Evolutionary conservation across 495 filamentous ascomycete species (phyloP), one percentile per base, ranked within the genome.

Genomic region (Bacidia gigantensis): DNA sequence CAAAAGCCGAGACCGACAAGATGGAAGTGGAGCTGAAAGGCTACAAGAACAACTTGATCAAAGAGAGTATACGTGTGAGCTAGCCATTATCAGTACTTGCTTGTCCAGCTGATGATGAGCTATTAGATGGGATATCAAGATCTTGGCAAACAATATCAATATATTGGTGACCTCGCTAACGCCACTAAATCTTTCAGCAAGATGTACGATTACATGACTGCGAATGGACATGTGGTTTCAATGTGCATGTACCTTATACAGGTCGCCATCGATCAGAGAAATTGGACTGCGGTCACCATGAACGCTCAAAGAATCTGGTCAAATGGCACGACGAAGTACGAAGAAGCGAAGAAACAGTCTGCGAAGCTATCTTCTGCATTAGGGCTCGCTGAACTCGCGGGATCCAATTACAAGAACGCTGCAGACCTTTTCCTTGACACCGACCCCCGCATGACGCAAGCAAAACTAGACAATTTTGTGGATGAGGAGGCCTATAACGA

Each of bases 11-110:
- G 60, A 81, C 78, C 1, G 76, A 84, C 38, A 78, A 83, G 44
- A 69, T 96, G 52, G 85, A 94, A 56, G 69, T 75, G 3, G 88
- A 97, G 61, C 68, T 98, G 25, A 86, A 86, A 63, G 85, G 83
- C 5, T 97, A 97, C 68, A 98, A 95, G 66, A 94, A 97, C 60
- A 98, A 97, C 56, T 66, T 97, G 32, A 87, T 98, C 56, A 96
- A 96, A 64, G 92, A 98, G 67, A 96, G 89, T 67, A 95, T 97
- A 55, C 70, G 93, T 60, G 88, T 93, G 74, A 26, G 12, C 2
- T 24, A 12, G 7, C 26, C n/a, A 38, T 20, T 47, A 20, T 22
- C 1, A 44, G 32, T n/a, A 17, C 21, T 39, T 43, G 25, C n/a
- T n/a, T n/a, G n/a, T n/a, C n/a, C n/a, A n/a, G 49, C 50, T 47